phyloP scores from a whole-genome alignment of 108 stramenopile genomes.

The Nitzschia palea region DNA sequence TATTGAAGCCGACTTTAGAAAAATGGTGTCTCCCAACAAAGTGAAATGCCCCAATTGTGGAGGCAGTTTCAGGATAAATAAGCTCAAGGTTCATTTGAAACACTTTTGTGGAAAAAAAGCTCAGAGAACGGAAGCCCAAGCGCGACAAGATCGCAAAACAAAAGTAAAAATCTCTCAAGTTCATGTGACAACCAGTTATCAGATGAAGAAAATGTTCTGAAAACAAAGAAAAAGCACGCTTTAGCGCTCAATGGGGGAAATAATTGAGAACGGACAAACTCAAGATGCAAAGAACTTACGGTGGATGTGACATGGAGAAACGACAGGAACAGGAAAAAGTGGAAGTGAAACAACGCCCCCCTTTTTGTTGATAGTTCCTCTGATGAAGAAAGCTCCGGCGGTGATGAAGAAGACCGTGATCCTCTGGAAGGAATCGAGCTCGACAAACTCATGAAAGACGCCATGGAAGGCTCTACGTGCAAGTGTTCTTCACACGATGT shows the following conservation, averaged over 20 bases:
- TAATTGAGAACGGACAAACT: constrained; percentile 42
- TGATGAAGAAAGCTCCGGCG: constrained; percentile 31
- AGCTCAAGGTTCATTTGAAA: constrained; percentile 86
- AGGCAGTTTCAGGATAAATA: constrained; percentile 86
- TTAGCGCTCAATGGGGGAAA: constrained; percentile 50
- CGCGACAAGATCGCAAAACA: constrained; percentile 81
- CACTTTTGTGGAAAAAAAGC: constrained; percentile 96
- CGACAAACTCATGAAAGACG: constrained; percentile 42
- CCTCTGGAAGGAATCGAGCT: constrained; percentile 41
- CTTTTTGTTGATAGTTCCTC: constrained; percentile 30
- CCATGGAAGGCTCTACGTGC: constrained; percentile 76
- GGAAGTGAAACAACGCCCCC: constrained; percentile 33
- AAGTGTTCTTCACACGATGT: constrained; percentile 81
- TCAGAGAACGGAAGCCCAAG: constrained; percentile 90
- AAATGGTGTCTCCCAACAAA: constrained; percentile 92
- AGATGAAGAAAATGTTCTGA: constrained; percentile 6
- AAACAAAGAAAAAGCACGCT: constrained; percentile 34
- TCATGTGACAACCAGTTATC: constrained; percentile 28
- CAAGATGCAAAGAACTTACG: constrained; percentile 35
- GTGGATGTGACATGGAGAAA: constrained; percentile 32
- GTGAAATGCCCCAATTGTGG: constrained; percentile 93
- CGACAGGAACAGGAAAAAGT: too few species aligned
- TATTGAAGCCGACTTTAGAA: constrained; percentile 91
- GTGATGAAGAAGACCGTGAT: constrained; percentile 26
- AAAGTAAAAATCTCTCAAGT: too few species aligned